These are phyloP conservation scores for Pseudogymnoascus sp. DNA, from an alignment of 2,329 filamentous ascomycete species.

Conservation along the genomic window DNA sequence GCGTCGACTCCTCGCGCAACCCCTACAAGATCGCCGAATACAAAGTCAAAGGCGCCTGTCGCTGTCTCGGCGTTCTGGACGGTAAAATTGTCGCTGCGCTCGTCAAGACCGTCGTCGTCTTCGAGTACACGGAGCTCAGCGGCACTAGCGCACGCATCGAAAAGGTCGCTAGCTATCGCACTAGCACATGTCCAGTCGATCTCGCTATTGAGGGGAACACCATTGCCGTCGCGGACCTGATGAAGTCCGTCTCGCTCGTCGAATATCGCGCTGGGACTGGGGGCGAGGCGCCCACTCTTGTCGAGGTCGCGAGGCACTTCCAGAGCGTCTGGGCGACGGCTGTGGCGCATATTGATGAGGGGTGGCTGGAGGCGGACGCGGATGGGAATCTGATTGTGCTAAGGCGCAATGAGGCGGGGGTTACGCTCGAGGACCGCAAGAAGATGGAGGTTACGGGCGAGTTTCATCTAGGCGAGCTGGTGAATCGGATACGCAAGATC, in stretches of 20 bases:
- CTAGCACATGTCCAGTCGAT: slow-evolving; percentile 76
- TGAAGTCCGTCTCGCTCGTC: slow-evolving; percentile 82
- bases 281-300: slow-evolving; percentile 52
- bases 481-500: slow-evolving; percentile 76
- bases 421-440: slow-evolving; percentile 64
- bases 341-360: slow-evolving; percentile 60
- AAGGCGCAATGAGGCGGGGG: slow-evolving; percentile 61
- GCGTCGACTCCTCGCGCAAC: slow-evolving; percentile 65
- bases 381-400: slow-evolving; percentile 82
- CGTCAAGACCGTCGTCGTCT: slow-evolving; percentile 72
- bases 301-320: slow-evolving; percentile 71
- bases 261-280: slow-evolving; percentile 55
- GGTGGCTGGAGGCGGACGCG: slow-evolving; percentile 78
- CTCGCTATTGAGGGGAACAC: slow-evolving; percentile 63
- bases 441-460: slow-evolving; percentile 69
- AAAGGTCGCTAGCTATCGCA: slow-evolving; percentile 68
- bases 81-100: slow-evolving; percentile 77
- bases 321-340: slow-evolving; percentile 77
- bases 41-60: slow-evolving; percentile 69
- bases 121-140: slow-evolving; percentile 47
- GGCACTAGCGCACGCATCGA: slow-evolving; percentile 49
- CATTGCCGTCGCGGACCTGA: slow-evolving; percentile 82
- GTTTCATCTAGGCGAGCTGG: slow-evolving; percentile 82
- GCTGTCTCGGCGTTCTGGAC: slow-evolving; percentile 65
- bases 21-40: slow-evolving; percentile 64